Conservation (phyloP, 176 grass and related monocot genomes). For the Zoysia pacifica region DNA sequence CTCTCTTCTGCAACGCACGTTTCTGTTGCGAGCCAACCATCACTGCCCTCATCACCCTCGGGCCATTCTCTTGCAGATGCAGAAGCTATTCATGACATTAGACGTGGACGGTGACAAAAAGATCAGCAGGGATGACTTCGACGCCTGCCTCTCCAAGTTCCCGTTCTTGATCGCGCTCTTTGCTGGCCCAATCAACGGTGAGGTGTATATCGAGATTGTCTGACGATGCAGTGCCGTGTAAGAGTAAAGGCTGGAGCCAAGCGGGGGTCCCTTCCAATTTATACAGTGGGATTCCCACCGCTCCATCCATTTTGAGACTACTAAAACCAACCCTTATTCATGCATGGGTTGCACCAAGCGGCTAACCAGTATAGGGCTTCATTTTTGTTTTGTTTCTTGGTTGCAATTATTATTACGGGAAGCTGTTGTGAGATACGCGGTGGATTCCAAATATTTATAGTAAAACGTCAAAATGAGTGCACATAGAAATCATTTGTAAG, state of each 20-base stretch:
- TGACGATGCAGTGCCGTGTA: slow-evolving; percentile 20
- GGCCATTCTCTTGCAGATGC: slow-evolving; percentile 42
- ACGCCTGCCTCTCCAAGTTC: slow-evolving; percentile 58
- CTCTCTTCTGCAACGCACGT: not conserved
- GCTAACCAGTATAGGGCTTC: slow-evolving; percentile 28
- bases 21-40: not conserved
- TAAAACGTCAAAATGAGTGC: slow-evolving; percentile 7
- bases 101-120: slow-evolving; percentile 53
- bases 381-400: slow-evolving; percentile 12
- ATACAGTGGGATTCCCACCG: slow-evolving; percentile 14
- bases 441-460: not conserved
- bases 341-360: slow-evolving; percentile 8
- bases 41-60: not conserved
- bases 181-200: slow-evolving; percentile 43
- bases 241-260: slow-evolving; percentile 15
- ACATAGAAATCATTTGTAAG: slow-evolving; percentile 37
- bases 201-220: slow-evolving; percentile 65
- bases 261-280: slow-evolving; percentile 12
- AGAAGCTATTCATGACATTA: slow-evolving; percentile 59
- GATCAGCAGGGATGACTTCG: slow-evolving; percentile 73
- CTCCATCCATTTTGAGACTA: not conserved
- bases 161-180: slow-evolving; percentile 82
- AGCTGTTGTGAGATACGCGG: not conserved
- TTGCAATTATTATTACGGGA: not conserved
- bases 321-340: not conserved